Evolutionary conservation across 2,329 filamentous ascomycete species (phyloP).

Genomic region (Fusarium pseudograminearum): DNA sequence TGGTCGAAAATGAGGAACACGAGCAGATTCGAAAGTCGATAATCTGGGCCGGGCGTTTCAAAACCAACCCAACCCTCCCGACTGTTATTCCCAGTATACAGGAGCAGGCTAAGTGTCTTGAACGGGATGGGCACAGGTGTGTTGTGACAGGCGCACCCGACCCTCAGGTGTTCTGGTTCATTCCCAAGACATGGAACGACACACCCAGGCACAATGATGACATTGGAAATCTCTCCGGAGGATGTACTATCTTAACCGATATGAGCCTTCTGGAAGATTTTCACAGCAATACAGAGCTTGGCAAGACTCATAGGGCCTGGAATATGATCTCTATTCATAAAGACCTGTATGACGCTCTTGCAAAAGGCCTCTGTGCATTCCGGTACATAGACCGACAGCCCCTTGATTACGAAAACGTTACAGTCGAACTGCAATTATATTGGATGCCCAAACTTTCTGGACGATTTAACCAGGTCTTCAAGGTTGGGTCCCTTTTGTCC

Average conservation of each 20-base stretch:
- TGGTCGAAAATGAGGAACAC: neutral
- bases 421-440: conserved; percentile 2
- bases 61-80: accelerated
- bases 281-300: accelerated
- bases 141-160: neutral
- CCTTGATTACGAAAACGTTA: neutral
- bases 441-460: conserved; percentile 7
- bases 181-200: conserved; percentile 3
- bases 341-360: neutral
- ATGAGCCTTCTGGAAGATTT: accelerated
- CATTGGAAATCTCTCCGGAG: accelerated
- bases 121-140: neutral
- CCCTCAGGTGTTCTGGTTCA: neutral
- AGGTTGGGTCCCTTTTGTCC: too few species aligned
- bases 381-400: neutral
- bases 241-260: neutral
- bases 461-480: neutral
- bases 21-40: neutral
- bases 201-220: neutral
- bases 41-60: accelerated
- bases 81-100: neutral
- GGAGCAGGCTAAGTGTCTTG: neutral
- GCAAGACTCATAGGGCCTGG: conserved; percentile 8
- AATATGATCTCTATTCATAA: conserved; percentile 10
- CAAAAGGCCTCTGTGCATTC: neutral